These are phyloP conservation scores for Solanum pimpinellifolium DNA, from an alignment of 257 asterid genomes.

Conservation along the genomic window DNA sequence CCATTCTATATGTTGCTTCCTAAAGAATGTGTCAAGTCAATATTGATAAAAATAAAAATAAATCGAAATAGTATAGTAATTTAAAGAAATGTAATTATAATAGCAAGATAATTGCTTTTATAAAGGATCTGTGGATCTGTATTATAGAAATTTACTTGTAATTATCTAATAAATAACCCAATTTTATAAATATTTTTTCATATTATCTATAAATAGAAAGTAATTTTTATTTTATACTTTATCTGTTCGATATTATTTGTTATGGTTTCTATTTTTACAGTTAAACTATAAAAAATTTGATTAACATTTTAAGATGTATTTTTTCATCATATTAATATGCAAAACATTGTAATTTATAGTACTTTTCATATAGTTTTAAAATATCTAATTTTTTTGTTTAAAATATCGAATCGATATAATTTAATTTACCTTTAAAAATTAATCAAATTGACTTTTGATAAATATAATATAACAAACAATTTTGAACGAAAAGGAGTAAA, in stretches of 20 bases:
- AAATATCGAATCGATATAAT: too few species aligned
- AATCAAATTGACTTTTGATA: fast-evolving
- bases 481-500: too few species aligned
- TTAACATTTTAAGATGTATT: too few species aligned
- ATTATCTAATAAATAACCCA: neutral
- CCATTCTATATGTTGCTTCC: neutral
- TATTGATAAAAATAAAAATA: neutral
- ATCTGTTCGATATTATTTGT: fast-evolving
- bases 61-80: neutral
- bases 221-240: neutral
- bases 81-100: neutral
- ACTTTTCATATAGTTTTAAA: too few species aligned
- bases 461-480: fast-evolving
- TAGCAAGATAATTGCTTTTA: neutral
- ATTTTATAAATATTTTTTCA: neutral
- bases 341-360: too few species aligned
- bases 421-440: too few species aligned
- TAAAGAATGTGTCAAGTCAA: neutral
- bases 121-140: neutral
- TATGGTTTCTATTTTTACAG: too few species aligned
- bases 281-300: too few species aligned
- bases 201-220: too few species aligned
- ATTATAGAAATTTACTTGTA: neutral
- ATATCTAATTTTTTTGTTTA: too few species aligned
- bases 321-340: too few species aligned